phyloP scores from a whole-genome alignment of 495 filamentous ascomycete species.

The Neurospora sp. region DNA sequence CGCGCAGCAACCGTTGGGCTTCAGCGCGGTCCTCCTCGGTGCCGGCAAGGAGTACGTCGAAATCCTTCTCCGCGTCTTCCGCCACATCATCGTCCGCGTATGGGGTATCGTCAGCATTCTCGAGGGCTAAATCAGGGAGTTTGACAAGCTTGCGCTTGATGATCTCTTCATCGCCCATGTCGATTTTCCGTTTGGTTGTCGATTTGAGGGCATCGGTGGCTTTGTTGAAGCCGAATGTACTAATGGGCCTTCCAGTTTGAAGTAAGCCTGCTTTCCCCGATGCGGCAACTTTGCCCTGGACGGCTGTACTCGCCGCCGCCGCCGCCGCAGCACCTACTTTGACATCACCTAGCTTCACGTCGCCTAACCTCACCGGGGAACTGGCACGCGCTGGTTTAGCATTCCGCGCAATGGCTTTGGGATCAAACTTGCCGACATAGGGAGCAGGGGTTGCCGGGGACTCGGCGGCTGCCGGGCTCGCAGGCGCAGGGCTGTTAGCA shows the following conservation, averaged over 20 bases:
- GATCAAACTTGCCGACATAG: conserved; percentile 79
- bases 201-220: conserved; percentile 59
- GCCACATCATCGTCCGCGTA: conserved; percentile 50
- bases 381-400: conserved; percentile 43
- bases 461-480: conserved; percentile 42
- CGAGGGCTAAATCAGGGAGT: conserved; percentile 64
- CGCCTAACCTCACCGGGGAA: conserved; percentile 29
- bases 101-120: conserved; percentile 48
- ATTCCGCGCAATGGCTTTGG: conserved; percentile 74
- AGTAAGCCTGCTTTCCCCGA: conserved; percentile 11
- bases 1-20: conserved; percentile 63
- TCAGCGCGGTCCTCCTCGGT: conserved; percentile 84
- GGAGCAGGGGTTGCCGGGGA: conserved; percentile 32
- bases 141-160: conserved; percentile 79
- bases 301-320: neutral
- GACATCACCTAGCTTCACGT: conserved; percentile 20
- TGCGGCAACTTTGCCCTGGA: conserved; percentile 2
- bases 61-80: conserved; percentile 52
- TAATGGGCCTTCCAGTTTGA: conserved; percentile 42
- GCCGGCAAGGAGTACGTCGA: conserved; percentile 55
- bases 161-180: conserved; percentile 80
- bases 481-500: conserved; percentile 42
- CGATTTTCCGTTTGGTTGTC: conserved; percentile 59
- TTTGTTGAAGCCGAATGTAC: conserved; percentile 72
- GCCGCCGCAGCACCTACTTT: conserved; percentile 12